These are phyloP conservation scores for Panicum miliaceum DNA, from an alignment of 176 grass and related monocot genomes.

Conservation along the genomic window DNA sequence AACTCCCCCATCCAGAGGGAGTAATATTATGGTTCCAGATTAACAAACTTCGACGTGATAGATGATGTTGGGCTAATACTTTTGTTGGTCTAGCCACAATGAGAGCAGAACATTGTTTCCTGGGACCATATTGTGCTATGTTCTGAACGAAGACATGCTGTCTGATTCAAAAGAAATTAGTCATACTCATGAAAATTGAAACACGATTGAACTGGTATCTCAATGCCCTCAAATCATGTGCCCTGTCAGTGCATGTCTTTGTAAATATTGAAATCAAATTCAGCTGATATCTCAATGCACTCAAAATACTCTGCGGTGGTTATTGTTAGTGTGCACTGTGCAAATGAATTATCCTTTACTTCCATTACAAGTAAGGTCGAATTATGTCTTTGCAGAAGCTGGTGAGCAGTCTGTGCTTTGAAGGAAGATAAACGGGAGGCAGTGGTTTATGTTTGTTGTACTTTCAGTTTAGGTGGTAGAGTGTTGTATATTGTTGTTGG, in stretches of 20 bases:
- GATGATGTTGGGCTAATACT: neutral
- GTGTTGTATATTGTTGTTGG: slow-evolving; percentile 33
- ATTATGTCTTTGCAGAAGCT: slow-evolving; percentile 66
- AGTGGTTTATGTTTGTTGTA: neutral
- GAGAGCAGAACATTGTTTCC: slow-evolving; percentile 14
- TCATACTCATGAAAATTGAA: slow-evolving; percentile 7
- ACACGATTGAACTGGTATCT: slow-evolving; percentile 1
- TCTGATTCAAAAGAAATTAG: neutral
- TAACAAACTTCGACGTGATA: neutral
- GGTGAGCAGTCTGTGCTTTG: slow-evolving; percentile 84
- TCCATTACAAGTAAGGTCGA: slow-evolving; percentile 46
- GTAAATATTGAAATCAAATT: slow-evolving; percentile 25
- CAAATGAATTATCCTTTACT: slow-evolving; percentile 33
- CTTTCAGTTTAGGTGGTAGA: slow-evolving; percentile 23
- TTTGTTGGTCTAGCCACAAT: neutral
- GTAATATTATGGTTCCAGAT: neutral
- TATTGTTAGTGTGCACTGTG: neutral
- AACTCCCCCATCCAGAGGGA: neutral
- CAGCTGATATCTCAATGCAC: slow-evolving; percentile 9
- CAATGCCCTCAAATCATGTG: slow-evolving; percentile 22
- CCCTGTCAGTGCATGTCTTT: neutral
- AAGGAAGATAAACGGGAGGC: slow-evolving; percentile 31
- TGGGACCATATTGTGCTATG: neutral
- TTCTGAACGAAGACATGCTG: neutral
- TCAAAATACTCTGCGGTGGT: neutral